Conservation (phyloP, 2,329 filamentous ascomycete genomes). For the Cladosporium velox region DNA sequence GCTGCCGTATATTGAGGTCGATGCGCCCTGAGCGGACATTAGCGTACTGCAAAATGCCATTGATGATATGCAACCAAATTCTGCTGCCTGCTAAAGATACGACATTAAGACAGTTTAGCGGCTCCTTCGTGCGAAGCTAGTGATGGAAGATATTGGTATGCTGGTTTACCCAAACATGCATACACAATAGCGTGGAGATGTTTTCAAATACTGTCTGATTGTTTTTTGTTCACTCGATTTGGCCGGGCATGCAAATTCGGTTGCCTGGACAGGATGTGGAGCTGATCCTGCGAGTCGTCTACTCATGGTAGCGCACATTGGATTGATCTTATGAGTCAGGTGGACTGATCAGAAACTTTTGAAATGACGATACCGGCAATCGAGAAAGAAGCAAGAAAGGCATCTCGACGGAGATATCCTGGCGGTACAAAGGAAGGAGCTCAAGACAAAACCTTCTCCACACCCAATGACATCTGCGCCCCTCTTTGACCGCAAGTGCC, state of each 20-base stretch:
- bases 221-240: neutral
- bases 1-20: neutral
- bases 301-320: neutral
- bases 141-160: neutral
- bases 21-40: neutral
- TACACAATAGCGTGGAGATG: neutral
- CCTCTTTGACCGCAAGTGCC: constrained; percentile 2
- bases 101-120: neutral
- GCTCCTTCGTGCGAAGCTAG: neutral
- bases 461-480: neutral
- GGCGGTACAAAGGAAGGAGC: neutral
- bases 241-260: neutral
- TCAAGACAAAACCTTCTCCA: neutral
- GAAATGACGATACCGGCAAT: neutral
- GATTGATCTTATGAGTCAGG: neutral
- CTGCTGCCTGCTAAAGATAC: neutral
- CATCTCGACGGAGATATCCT: neutral
- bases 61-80: neutral
- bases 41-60: neutral
- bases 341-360: neutral
- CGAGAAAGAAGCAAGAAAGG: neutral
- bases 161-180: neutral
- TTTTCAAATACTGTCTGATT: neutral
- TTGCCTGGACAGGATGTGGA: neutral
- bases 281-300: neutral